Evolutionary conservation across 1,139 yeast species (phyloP), one percentile per base, ranked within the genome.

Genomic region (Candida labiduridarum): DNA sequence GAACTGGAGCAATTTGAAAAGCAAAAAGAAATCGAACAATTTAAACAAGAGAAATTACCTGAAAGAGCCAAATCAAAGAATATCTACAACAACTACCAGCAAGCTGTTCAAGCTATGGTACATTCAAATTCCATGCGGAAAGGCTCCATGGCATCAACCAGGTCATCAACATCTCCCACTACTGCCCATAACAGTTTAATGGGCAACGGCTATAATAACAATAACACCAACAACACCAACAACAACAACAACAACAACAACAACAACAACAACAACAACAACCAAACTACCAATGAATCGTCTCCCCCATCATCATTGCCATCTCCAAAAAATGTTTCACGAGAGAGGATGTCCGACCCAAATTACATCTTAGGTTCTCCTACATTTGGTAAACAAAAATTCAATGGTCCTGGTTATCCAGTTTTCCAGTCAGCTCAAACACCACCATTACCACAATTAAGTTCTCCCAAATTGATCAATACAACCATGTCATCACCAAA

Each of bases 71-170:
- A 56, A 42, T 57, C 63, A 16, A 61, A 58, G 40, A 59, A 59
- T 44, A 58, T 58, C 14, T 60, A 59, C 48, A 62, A 61, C 43
- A 59, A 60, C 45, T 59, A 60, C 45, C 64, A 62, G 38, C 65
- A 62, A 49, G 56, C 59, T 19, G 41, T 53, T 11, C 47, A 47
- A 36, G 44, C 44, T 1, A 11, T 40, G 34, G 16, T 14, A 6
- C 15, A 16, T 44, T 11, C 16, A 11, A 44, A 15, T 15, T 19
- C 41, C 12, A 39, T 31, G 7, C 22, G 47, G 7, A 39, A 45
- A 36, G 41, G 18, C 14, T 41, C 45, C 6, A 7, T 47, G 10
- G n/a, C 31, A 7, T 22, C 34, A 19, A 14, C 36, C 12, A 46
- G 33, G 16, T 41, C 45, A 4, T 39, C 45, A 25, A 38, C 9